These are phyloP conservation scores for Neurospora sp. DNA, from an alignment of 2,329 filamentous ascomycete genomes.

Conservation along the genomic window DNA sequence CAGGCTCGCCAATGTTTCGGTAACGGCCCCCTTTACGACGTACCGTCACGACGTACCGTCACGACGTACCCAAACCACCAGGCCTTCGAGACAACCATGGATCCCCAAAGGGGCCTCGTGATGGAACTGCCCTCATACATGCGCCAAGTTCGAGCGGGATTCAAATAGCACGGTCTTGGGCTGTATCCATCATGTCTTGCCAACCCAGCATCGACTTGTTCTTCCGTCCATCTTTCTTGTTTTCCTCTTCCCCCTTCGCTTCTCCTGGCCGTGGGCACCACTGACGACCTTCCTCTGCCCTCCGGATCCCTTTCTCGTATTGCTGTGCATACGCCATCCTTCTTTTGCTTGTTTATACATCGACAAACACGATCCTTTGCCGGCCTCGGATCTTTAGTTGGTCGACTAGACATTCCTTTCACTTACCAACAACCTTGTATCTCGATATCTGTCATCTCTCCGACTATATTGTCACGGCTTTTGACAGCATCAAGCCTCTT, in stretches of 20 bases:
- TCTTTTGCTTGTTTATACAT: background rate
- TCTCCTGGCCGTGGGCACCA: constrained; percentile 5
- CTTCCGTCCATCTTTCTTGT: constrained; percentile 6
- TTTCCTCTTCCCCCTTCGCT: constrained; percentile 5
- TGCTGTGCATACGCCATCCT: constrained; percentile 7
- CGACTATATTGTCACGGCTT: background rate
- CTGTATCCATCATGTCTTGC: constrained; percentile 5
- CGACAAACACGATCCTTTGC: background rate
- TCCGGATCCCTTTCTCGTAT: constrained; percentile 1
- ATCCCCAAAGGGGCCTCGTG: constrained; percentile 3
- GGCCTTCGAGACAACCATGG: background rate
- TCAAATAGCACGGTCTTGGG: constrained; percentile 12
- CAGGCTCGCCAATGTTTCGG: background rate
- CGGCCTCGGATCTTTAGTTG: background rate
- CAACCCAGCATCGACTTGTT: constrained; percentile 3
- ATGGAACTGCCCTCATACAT: constrained; percentile 10
- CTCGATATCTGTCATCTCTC: background rate
- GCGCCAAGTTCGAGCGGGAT: constrained; percentile 7
- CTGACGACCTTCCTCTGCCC: constrained; percentile 3
- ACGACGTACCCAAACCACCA: constrained; percentile 3
- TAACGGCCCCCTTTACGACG: background rate
- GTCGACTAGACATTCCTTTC: background rate
- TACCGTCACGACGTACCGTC: constrained; percentile 1
- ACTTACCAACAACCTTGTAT: background rate
- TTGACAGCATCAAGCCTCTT: background rate